Evolutionary conservation across 495 filamentous ascomycete species (phyloP), one percentile per base, ranked within the genome.

Genomic region (Penicillium soppii): DNA sequence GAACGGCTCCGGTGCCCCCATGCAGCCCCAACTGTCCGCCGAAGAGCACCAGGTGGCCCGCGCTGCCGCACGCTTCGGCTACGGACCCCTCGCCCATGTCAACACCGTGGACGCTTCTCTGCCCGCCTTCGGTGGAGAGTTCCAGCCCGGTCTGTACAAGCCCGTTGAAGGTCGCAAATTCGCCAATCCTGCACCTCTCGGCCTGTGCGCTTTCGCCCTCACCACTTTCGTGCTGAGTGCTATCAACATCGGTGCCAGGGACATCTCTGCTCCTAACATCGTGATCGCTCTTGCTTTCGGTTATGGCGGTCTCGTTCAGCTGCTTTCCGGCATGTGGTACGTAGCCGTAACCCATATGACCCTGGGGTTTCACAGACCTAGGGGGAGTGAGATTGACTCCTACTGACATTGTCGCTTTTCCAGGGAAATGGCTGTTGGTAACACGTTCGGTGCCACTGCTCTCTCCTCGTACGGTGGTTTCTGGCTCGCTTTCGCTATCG

Each of bases 381-480:
- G 13, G 29, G 7, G 43, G 7, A 22, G 12, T 5, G 13, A 6
- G 13, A 16, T 6, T 44, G 22, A 43, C 10, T 5, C 16, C 15
- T 17, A 21, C 22, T 27, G 12, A 23, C 9, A 23, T 21, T 21
- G 17, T 37, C 32, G 27, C 9, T 13, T 33, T 12, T 5, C 4
- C 56, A 96, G 91, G 94, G 94, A 97, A 82, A 96, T 96, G 91
- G 94, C 92, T 48, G 83, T 95, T 7, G 94, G 92, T 53, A 97
- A 95, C 83, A 96, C 94, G 35, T 98, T 98, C 54, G 94, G 91
- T 85, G 94, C 92, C 47, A 97, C 92, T 44, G 94, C 94, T 43
- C 82, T 98, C 56, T 94, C 91, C 8, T 97, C 94, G 5, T 98
- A 92, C 69, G 94, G 94, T 58, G 94, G 92, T 57, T 98, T 98